Evolutionary conservation across 2,329 filamentous ascomycete genomes (phyloP).

Genomic region (Aspergillus sp.): DNA sequence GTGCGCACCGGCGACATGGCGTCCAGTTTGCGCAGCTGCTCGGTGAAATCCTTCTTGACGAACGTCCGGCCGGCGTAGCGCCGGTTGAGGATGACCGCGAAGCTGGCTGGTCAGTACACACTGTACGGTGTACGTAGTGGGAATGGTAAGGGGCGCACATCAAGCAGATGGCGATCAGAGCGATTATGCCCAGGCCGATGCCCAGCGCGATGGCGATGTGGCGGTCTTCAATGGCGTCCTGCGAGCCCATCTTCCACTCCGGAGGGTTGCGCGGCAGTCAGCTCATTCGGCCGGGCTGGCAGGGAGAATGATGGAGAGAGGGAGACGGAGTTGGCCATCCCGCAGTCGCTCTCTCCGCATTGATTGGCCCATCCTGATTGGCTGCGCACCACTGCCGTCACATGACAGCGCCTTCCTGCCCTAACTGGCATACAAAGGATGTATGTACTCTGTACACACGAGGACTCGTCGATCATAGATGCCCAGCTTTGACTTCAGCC

Average conservation of each 20-base stretch:
- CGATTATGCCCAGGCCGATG: slow-evolving; percentile 22
- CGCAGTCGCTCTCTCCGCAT: too few species aligned
- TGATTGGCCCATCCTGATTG: too few species aligned
- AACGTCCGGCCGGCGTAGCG: slow-evolving; percentile 14
- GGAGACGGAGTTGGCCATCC: too few species aligned
- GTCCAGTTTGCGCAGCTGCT: slow-evolving; percentile 27
- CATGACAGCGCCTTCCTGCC: too few species aligned
- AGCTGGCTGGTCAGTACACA: slow-evolving; percentile 9
- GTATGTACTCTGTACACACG: too few species aligned
- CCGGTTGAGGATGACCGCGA: slow-evolving; percentile 26
- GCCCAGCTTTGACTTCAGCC: too few species aligned
- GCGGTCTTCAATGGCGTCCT: slow-evolving; percentile 12
- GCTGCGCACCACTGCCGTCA: too few species aligned
- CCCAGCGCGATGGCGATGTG: slow-evolving; percentile 26
- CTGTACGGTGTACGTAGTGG: neutral
- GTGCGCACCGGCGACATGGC: slow-evolving; percentile 27
- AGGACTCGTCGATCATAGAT: too few species aligned
- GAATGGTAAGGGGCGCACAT: slow-evolving; percentile 14
- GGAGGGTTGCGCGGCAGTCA: too few species aligned
- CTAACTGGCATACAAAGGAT: too few species aligned
- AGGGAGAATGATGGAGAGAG: too few species aligned
- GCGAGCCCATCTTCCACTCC: slow-evolving; percentile 11
- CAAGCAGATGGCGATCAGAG: slow-evolving; percentile 23
- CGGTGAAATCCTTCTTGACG: slow-evolving; percentile 15
- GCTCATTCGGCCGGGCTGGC: too few species aligned